Evolutionary conservation across 371 early-diverging fungal species (phyloP).

Genomic region (Lichtheimia corymbifera): DNA sequence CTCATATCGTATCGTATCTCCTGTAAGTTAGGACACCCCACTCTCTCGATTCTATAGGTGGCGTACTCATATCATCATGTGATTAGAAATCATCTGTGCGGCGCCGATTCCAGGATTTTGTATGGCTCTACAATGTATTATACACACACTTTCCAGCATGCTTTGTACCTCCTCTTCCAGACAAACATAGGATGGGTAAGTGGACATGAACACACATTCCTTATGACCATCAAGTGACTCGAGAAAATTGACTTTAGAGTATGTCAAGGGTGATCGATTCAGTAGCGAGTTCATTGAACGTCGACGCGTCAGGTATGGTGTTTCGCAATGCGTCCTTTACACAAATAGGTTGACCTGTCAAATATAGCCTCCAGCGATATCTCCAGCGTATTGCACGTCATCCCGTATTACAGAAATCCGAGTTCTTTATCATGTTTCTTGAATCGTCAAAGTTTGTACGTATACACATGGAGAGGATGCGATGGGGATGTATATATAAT

Average conservation of each 20-base stretch:
- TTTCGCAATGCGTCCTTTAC: background rate
- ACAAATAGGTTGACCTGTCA: background rate
- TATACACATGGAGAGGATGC: background rate
- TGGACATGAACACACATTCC: background rate
- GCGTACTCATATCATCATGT: background rate
- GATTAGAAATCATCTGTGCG: slow-evolving; percentile 52
- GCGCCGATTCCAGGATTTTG: slow-evolving; percentile 94
- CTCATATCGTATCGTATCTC: slow-evolving; percentile 81
- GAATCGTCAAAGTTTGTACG: slow-evolving; percentile 77
- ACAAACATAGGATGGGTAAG: slow-evolving; percentile 87
- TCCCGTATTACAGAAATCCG: slow-evolving; percentile 76
- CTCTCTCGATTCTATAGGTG: background rate
- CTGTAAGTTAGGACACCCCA: slow-evolving; percentile 31
- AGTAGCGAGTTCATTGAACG: slow-evolving; percentile 87
- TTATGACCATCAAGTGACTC: too few relatives aligned
- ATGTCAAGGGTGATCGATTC: slow-evolving; percentile 94
- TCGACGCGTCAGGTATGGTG: slow-evolving; percentile 52
- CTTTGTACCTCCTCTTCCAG: slow-evolving; percentile 91
- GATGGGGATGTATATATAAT: background rate
- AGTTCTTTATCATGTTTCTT: slow-evolving; percentile 77
- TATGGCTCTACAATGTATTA: slow-evolving; percentile 80
- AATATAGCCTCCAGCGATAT: slow-evolving; percentile 71
- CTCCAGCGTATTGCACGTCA: slow-evolving; percentile 84
- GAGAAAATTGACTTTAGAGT: slow-evolving; percentile 60
- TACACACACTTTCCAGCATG: slow-evolving; percentile 75